These are phyloP conservation scores for Colletotrichum graminicola DNA, from an alignment of 2,329 filamentous ascomycete genomes.

Conservation along the genomic window DNA sequence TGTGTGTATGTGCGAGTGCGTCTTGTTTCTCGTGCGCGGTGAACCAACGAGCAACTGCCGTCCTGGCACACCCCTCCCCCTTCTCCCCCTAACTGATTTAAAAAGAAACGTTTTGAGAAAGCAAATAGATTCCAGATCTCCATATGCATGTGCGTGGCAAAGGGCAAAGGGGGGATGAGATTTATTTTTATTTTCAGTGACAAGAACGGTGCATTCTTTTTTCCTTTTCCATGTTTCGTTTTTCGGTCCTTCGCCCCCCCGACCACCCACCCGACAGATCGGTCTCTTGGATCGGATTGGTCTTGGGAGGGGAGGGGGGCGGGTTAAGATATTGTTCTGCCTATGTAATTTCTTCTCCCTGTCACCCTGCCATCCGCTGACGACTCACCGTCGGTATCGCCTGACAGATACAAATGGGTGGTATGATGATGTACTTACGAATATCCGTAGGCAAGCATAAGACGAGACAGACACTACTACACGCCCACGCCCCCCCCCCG, in stretches of 20 bases:
- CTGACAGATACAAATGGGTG: not conserved
- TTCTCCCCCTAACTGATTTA: too few relatives aligned
- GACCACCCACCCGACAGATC: not conserved
- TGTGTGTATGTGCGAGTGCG: not conserved
- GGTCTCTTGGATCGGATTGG: not conserved
- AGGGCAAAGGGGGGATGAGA: not conserved
- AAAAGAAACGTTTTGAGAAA: not conserved
- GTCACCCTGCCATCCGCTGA: not conserved
- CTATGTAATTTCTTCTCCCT: not conserved
- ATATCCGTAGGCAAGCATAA: not conserved
- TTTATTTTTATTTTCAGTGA: not conserved
- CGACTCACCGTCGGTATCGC: constrained; percentile 3
- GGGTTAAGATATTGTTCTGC: too few relatives aligned
- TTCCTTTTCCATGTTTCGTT: too few relatives aligned
- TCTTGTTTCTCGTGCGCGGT: not conserved
- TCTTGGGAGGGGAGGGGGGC: not conserved
- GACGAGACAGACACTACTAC: not conserved
- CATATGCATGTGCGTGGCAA: not conserved
- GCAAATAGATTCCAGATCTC: not conserved
- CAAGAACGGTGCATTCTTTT: not conserved
- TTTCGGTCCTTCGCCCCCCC: not conserved
- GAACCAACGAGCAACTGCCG: not conserved
- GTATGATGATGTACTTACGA: not conserved
- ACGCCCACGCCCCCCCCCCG: too few relatives aligned
- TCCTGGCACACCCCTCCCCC: not conserved